Percentiles rank a stretch among this genome's conserved stretches.
Evolutionary conservation across 345 rosid species (phyloP).

Genomic region (Sisymbrium irio): DNA sequence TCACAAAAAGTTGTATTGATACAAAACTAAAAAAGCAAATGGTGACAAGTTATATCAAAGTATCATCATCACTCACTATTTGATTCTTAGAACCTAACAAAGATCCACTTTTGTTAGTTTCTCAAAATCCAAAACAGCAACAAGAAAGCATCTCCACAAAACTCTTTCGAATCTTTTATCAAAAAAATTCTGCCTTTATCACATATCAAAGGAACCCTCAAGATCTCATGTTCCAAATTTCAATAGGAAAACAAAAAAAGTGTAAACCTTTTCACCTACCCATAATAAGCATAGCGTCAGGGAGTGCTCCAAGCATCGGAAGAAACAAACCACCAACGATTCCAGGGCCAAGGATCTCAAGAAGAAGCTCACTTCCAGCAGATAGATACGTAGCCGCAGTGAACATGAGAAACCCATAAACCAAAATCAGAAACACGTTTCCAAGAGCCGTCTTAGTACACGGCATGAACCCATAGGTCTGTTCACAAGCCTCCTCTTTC

Average conservation of each 20-base stretch:
- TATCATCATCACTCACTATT: neutral
- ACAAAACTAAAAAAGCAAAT: no score
- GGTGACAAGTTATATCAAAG: neutral
- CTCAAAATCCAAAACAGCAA: neutral
- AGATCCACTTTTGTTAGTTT: neutral
- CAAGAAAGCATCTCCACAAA: neutral
- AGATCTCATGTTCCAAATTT: neutral
- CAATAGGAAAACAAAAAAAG: neutral
- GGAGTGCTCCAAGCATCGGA: slow-evolving; percentile 92
- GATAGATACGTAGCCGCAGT: slow-evolving; percentile 79
- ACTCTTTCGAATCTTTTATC: no score
- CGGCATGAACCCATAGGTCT: slow-evolving; percentile 93
- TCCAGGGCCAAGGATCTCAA: slow-evolving; percentile 94
- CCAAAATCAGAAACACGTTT: slow-evolving; percentile 69
- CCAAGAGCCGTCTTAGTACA: slow-evolving; percentile 77
- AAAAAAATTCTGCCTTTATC: neutral
- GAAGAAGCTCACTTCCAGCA: slow-evolving; percentile 81
- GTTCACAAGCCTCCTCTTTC: slow-evolving; percentile 58
- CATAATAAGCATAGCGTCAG: slow-evolving; percentile 94
- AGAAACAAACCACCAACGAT: slow-evolving; percentile 90
- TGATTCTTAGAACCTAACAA: slow-evolving; percentile 11
- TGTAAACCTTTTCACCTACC: slow-evolving; percentile 45
- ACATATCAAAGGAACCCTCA: neutral
- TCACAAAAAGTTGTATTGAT: no score
- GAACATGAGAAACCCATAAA: slow-evolving; percentile 80